Evolutionary conservation across 768 basidiomycete species (phyloP).

Genomic region (Daedalea quercina): DNA sequence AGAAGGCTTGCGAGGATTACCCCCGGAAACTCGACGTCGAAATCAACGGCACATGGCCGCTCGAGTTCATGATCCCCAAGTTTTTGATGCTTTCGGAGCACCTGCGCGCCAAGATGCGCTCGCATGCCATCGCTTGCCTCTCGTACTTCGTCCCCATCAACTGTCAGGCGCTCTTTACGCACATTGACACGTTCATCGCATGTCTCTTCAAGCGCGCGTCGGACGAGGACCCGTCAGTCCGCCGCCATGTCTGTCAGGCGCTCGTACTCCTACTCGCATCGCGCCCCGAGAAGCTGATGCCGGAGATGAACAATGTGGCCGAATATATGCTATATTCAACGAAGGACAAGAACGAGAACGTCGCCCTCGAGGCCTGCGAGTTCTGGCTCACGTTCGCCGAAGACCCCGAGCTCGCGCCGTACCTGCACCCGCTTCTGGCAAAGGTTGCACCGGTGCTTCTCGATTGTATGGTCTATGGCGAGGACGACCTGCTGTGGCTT

Average conservation of each 20-base stretch:
- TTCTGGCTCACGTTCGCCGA: constrained; percentile 99
- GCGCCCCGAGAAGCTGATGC: constrained; percentile 93
- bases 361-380: constrained; percentile 97
- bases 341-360: constrained; percentile 94
- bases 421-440: constrained; percentile 80
- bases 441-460: constrained; percentile 93
- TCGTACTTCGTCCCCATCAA: constrained; percentile 89
- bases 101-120: constrained; percentile 80
- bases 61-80: constrained; percentile 96
- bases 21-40: constrained; percentile 93
- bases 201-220: constrained; percentile 92
- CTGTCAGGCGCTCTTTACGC: constrained; percentile 80
- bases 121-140: constrained; percentile 89
- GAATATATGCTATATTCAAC: constrained; percentile 99
- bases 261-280: constrained; percentile 89
- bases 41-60: constrained; percentile 85
- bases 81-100: constrained; percentile 88
- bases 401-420: constrained; percentile 79
- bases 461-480: constrained; percentile 95
- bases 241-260: constrained; percentile 92
- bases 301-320: constrained; percentile 91
- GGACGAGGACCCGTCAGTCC: constrained; percentile 89
- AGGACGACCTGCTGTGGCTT: constrained; percentile 92
- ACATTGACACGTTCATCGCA: constrained; percentile 91
- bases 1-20: constrained; percentile 96